These are phyloP conservation scores for Euphorbia schlechtendalii DNA, from an alignment of 441 rosid genomes.

Conservation along the genomic window DNA sequence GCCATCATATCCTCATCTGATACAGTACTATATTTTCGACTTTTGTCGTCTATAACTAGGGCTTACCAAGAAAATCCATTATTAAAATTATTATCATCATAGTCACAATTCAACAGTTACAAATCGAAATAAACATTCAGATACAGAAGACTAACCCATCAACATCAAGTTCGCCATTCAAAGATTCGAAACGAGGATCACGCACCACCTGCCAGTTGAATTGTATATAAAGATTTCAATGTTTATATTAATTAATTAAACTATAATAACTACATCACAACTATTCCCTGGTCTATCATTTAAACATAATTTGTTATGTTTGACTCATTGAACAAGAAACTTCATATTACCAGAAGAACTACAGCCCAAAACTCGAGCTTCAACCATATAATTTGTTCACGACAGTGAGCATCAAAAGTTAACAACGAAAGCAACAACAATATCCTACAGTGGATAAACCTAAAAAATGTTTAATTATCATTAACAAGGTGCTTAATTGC, in stretches of 20 bases:
- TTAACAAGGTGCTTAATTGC: no score
- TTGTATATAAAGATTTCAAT: neutral
- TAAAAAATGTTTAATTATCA: constrained; percentile 2
- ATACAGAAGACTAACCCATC: constrained; percentile 45
- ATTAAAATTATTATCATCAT: no score
- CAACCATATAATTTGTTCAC: no score
- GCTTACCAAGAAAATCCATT: no score
- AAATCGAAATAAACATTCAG: no score
- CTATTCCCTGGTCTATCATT: no score
- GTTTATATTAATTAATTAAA: neutral
- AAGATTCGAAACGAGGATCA: constrained; percentile 75
- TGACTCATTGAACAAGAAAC: neutral
- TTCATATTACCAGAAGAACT: neutral
- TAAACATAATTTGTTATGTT: no score
- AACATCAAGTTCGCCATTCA: constrained; percentile 52
- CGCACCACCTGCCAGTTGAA: constrained; percentile 42
- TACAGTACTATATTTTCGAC: no score
- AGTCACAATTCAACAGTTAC: no score
- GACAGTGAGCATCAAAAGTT: neutral
- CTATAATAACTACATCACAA: no score
- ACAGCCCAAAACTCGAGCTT: neutral
- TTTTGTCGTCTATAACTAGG: no score
- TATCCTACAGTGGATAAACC: neutral
- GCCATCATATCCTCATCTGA: no score
- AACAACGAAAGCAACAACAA: neutral